Conservation (phyloP, 495 filamentous ascomycete species). For the Penicillium goetzii region DNA sequence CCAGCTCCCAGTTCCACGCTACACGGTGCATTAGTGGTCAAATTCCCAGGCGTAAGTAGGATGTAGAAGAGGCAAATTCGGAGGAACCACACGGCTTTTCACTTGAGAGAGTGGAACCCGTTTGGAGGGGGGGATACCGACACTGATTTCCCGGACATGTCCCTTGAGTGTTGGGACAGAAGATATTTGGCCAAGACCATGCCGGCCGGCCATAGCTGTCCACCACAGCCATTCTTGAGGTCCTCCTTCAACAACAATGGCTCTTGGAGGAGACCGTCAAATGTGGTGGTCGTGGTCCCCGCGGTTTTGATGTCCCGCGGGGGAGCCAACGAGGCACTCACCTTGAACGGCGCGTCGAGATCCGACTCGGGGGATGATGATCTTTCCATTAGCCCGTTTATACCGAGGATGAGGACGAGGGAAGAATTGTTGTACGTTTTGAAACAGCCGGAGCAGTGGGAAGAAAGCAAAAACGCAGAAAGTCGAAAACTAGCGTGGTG, state of each 20-base stretch:
- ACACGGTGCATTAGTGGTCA: slow-evolving; percentile 13
- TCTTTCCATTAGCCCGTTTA: slow-evolving; percentile 16
- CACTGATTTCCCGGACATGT: slow-evolving; percentile 71
- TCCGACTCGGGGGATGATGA: slow-evolving; percentile 30
- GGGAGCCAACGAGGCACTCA: slow-evolving; percentile 72
- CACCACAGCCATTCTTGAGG: slow-evolving; percentile 83
- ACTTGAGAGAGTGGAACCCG: neutral
- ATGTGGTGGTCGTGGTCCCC: slow-evolving; percentile 63
- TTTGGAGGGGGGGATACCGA: slow-evolving; percentile 48
- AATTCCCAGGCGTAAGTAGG: slow-evolving; percentile 6
- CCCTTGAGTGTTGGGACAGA: slow-evolving; percentile 65
- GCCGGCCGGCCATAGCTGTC: slow-evolving; percentile 91
- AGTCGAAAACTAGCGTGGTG: neutral
- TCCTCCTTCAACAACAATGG: slow-evolving; percentile 83
- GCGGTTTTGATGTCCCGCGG: slow-evolving; percentile 67
- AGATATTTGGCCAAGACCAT: slow-evolving; percentile 85
- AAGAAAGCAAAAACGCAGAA: neutral
- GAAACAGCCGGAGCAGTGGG: neutral
- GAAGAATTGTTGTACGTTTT: neutral
- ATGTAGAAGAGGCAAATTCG: neutral
- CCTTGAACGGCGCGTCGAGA: slow-evolving; percentile 32
- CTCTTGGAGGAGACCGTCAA: slow-evolving; percentile 70
- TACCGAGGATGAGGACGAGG: neutral
- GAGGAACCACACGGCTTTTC: slow-evolving; percentile 4
- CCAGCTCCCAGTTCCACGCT: slow-evolving; percentile 94